Conservation (phyloP, 768 basidiomycete species). For the Sporobolomyces roseus region DNA sequence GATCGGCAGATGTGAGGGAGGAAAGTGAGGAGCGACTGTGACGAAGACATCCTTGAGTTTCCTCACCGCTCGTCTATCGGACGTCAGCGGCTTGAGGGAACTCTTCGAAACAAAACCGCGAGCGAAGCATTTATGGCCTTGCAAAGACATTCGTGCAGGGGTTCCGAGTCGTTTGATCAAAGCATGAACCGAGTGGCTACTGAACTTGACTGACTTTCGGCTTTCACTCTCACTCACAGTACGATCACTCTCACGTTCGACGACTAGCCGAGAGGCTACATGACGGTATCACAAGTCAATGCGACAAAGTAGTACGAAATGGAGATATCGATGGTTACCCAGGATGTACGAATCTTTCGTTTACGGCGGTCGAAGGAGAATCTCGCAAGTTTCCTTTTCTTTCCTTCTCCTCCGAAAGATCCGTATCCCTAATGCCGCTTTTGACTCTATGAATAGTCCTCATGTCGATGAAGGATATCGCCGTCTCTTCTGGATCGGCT, state of each 20-base stretch:
- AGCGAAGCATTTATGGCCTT: constrained; percentile 21
- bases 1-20: neutral
- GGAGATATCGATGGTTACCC: constrained; percentile 88
- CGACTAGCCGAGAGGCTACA: constrained; percentile 75
- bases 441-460: constrained; percentile 56
- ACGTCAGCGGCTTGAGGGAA: neutral
- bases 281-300: constrained; percentile 70
- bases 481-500: constrained; percentile 94
- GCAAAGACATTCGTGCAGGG: constrained; percentile 80
- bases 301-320: constrained; percentile 89
- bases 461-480: constrained; percentile 99
- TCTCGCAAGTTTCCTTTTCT: constrained; percentile 23
- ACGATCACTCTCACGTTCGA: constrained; percentile 71
- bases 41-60: constrained; percentile 7
- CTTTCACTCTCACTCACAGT: constrained; percentile 52
- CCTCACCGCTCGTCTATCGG: neutral
- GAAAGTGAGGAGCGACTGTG: neutral
- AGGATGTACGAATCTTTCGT: constrained; percentile 58
- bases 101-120: constrained; percentile 4
- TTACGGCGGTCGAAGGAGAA: constrained; percentile 35
- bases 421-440: too few species aligned
- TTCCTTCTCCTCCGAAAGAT: too few species aligned
- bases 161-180: constrained; percentile 59
- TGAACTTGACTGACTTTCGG: neutral
- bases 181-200: neutral